Evolutionary conservation across 164 flowering plant genomes (phyloP).

Genomic region (Tinospora cordifolia): DNA sequence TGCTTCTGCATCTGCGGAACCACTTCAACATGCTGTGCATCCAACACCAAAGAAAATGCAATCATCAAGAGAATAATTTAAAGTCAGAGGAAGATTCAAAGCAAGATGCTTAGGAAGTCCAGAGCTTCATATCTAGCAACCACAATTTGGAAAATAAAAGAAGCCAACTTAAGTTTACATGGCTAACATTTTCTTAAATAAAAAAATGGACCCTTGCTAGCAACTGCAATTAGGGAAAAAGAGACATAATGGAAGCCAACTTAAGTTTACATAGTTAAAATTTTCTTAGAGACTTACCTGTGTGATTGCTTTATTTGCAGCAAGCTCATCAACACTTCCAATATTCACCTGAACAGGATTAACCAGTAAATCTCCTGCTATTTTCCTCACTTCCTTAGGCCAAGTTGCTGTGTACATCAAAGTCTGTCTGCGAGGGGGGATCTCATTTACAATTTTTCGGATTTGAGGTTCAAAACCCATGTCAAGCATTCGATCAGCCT

Average conservation of each 20-base stretch:
- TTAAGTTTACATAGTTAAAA: no score
- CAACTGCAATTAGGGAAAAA: not conserved
- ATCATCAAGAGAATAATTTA: constrained; percentile 20
- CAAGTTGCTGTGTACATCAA: constrained; percentile 97
- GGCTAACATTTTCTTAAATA: no score
- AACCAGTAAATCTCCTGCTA: constrained; percentile 76
- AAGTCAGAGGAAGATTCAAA: constrained; percentile 25
- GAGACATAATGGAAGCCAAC: not conserved
- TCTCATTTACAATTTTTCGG: constrained; percentile 84
- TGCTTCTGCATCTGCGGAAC: constrained; percentile 81
- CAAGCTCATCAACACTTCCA: constrained; percentile 78
- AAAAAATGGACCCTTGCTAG: not conserved
- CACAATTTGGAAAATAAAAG: not conserved
- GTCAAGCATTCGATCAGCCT: constrained; percentile 95
- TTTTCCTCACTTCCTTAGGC: constrained; percentile 93
- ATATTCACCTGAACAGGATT: constrained; percentile 36
- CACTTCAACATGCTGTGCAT: constrained; percentile 74
- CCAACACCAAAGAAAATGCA: not conserved
- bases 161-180: no score
- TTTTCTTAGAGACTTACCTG: constrained; percentile 42
- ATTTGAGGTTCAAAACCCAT: constrained; percentile 99
- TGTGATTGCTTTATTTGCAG: constrained; percentile 86
- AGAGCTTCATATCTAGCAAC: not conserved
- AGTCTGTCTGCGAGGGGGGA: constrained; percentile 83
- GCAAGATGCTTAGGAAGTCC: not conserved